phyloP scores from a whole-genome alignment of 148 eudicot species.

The Arbutus unedo region DNA sequence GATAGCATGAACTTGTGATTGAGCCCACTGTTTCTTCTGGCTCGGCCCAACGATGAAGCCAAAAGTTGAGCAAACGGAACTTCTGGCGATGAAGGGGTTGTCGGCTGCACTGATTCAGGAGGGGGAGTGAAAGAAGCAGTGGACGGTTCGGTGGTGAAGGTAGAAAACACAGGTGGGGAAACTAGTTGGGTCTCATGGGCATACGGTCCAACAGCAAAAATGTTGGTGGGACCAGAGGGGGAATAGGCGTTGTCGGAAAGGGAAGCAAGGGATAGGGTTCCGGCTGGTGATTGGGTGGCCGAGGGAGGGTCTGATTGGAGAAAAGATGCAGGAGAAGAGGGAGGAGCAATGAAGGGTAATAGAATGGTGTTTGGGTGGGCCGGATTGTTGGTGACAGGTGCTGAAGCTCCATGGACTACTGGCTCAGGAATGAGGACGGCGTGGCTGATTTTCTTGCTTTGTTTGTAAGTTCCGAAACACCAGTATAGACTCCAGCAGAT shows the following conservation, averaged over 20 bases:
- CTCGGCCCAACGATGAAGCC: conserved; percentile 63
- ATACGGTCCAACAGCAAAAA: conserved; percentile 78
- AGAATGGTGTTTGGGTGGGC: conserved; percentile 47
- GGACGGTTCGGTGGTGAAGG: conserved; percentile 82
- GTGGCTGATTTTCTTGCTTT: conserved; percentile 67
- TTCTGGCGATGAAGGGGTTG: conserved; percentile 93
- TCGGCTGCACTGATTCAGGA: conserved; percentile 66
- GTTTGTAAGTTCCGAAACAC: conserved; percentile 76
- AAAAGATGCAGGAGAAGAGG: conserved; percentile 86
- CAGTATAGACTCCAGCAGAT: conserved; percentile 71
- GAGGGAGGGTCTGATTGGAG: conserved; percentile 87
- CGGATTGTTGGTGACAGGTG: conserved; percentile 37
- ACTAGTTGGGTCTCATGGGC: conserved; percentile 91
- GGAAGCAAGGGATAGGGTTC: conserved; percentile 46
- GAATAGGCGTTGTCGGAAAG: conserved; percentile 47
- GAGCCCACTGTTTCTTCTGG: conserved; percentile 54
- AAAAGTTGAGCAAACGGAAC: conserved; percentile 89
- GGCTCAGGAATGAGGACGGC: conserved; percentile 78
- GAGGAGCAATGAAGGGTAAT: conserved; percentile 82
- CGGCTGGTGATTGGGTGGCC: conserved; percentile 71
- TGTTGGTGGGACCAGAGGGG: conserved; percentile 44
- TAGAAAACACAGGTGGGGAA: conserved; percentile 89
- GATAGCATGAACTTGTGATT: conserved; percentile 56
- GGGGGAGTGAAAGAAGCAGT: conserved; percentile 93
- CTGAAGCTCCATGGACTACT: conserved; percentile 25